phyloP scores from a whole-genome alignment of 1,139 yeast species.

The Hyphopichia burtonii region DNA sequence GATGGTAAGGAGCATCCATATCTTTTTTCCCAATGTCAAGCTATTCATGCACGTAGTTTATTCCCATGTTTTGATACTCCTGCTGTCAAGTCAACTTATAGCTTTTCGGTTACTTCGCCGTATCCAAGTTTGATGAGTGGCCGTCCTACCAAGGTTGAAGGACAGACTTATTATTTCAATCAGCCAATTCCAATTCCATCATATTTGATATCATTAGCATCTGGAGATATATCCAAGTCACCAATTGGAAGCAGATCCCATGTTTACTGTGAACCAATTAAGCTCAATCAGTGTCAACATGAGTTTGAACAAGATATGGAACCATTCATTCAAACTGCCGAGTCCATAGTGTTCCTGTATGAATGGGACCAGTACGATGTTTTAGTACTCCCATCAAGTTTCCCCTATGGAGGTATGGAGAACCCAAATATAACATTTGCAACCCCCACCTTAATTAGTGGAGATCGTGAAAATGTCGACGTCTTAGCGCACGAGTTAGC shows the following conservation, averaged over 20 bases:
- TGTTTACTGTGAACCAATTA: conserved; percentile 29
- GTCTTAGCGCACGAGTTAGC: conserved; percentile 42
- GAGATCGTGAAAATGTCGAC: conserved; percentile 33
- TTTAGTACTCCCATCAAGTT: conserved; percentile 32
- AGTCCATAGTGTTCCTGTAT: conserved; percentile 29
- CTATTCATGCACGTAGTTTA: conserved; percentile 42
- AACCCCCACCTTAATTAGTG: conserved; percentile 35
- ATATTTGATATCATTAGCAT: conserved; percentile 35
- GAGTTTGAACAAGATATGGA: conserved; percentile 40
- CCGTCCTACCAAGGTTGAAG: conserved; percentile 17
- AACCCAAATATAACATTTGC: conserved; percentile 39
- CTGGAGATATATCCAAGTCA: conserved; percentile 29
- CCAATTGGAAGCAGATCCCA: conserved; percentile 37
- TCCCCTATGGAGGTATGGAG: conserved; percentile 44
- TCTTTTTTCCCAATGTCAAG: conserved; percentile 44
- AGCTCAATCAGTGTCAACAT: conserved; percentile 29
- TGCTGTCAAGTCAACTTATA: conserved; percentile 33
- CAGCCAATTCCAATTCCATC: conserved; percentile 40
- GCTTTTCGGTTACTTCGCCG: conserved; percentile 30
- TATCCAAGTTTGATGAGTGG: conserved; percentile 38
- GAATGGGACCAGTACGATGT: conserved; percentile 37
- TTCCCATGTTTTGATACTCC: conserved; percentile 48
- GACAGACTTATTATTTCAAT: conserved; percentile 19
- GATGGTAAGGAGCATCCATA: conserved; percentile 37
- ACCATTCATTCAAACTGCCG: conserved; percentile 32